Evolutionary conservation across 495 filamentous ascomycete genomes (phyloP).

Genomic region (Tuber indicum): DNA sequence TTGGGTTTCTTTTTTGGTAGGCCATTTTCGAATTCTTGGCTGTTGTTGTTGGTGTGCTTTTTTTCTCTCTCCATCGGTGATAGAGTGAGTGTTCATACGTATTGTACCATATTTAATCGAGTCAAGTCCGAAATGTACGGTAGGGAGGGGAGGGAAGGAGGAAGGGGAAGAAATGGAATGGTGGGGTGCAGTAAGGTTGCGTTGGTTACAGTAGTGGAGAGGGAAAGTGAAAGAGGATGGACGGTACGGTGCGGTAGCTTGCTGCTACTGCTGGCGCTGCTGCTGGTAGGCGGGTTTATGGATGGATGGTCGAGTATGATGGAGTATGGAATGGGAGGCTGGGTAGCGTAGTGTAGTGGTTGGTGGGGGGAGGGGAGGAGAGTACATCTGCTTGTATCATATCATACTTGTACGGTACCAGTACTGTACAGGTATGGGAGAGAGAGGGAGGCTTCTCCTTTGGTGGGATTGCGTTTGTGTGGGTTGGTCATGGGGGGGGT

Average conservation of each 20-base stretch:
- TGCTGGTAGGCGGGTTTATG: neutral
- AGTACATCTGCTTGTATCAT: neutral
- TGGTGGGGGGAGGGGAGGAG: neutral
- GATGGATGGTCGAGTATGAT: neutral
- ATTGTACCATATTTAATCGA: neutral
- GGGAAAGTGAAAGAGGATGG: neutral
- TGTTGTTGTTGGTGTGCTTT: neutral
- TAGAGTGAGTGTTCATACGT: neutral
- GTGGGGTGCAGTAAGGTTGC: conserved; percentile 2
- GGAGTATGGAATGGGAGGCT: neutral
- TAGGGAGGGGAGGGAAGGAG: neutral
- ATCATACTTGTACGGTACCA: too few relatives aligned
- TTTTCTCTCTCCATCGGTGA: neutral
- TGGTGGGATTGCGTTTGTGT: neutral
- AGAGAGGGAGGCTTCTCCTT: neutral
- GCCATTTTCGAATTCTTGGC: neutral
- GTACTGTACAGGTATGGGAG: neutral
- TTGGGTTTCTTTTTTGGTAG: neutral
- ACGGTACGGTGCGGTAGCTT: neutral
- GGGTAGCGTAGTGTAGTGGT: neutral
- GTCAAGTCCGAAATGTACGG: neutral
- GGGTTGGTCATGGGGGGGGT: neutral
- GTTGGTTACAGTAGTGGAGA: neutral
- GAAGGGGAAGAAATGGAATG: neutral
- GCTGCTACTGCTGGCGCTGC: neutral